Percentiles rank a stretch among this genome's conserved stretches.
These are phyloP conservation scores for Taxillus chinensis DNA, from an alignment of 164 flowering plant species.

Conservation along the genomic window DNA sequence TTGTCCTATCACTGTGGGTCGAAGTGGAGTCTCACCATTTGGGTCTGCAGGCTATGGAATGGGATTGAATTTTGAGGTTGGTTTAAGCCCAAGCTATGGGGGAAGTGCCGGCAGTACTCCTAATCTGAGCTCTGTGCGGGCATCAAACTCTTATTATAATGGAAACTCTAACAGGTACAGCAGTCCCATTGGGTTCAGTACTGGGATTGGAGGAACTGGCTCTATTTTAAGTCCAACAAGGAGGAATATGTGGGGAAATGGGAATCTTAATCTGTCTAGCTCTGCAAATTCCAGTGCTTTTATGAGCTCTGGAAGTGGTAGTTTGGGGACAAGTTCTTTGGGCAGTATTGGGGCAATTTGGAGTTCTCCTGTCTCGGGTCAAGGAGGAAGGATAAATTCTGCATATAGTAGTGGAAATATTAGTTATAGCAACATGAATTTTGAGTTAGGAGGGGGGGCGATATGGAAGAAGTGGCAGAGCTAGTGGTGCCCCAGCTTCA, in stretches of 20 bases:
- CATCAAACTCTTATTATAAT: slow-evolving; percentile 33
- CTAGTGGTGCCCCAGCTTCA: slow-evolving; percentile 18
- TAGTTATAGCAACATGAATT: background rate
- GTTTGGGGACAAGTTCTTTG: slow-evolving; percentile 29
- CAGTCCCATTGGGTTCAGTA: slow-evolving; percentile 24
- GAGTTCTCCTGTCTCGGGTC: slow-evolving; percentile 30
- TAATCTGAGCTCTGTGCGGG: slow-evolving; percentile 43
- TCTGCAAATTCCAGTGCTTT: slow-evolving; percentile 27
- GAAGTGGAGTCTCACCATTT: slow-evolving; percentile 53
- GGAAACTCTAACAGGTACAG: slow-evolving; percentile 37
- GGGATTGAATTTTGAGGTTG: slow-evolving; percentile 52
- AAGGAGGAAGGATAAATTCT: slow-evolving; percentile 31
- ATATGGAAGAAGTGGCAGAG: slow-evolving; percentile 38
- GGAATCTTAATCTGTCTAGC: slow-evolving; percentile 22
- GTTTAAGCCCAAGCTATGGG: slow-evolving; percentile 39
- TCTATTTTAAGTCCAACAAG: slow-evolving; percentile 30
- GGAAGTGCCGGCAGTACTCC: slow-evolving; percentile 26
- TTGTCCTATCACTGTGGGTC: slow-evolving; percentile 50
- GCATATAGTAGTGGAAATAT: slow-evolving; percentile 11
- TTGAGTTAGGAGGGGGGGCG: background rate
- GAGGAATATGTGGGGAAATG: slow-evolving; percentile 63
- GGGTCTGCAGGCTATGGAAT: slow-evolving; percentile 41
- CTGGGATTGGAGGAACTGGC: slow-evolving; percentile 35
- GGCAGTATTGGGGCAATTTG: slow-evolving; percentile 45
- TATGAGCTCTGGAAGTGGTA: slow-evolving; percentile 40